Conservation (phyloP, 768 basidiomycete species). For the Trametes cinnabarina region DNA sequence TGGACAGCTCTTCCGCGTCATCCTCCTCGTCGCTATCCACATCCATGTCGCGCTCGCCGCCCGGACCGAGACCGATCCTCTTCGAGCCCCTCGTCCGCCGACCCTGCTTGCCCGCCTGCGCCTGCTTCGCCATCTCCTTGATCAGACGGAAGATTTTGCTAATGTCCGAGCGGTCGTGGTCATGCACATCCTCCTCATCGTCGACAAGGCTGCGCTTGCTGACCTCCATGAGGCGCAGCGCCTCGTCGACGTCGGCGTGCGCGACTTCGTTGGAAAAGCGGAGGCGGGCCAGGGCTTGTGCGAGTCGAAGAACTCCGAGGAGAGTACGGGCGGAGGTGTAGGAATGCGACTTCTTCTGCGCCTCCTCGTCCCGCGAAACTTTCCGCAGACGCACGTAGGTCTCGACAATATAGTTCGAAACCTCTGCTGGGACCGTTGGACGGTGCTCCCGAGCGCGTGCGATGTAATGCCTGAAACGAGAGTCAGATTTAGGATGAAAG, state of each 20-base stretch:
- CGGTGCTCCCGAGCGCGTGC: constrained; percentile 85
- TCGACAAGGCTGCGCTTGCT: constrained; percentile 90
- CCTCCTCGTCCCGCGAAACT: constrained; percentile 86
- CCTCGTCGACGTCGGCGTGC: constrained; percentile 91
- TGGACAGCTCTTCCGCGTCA: constrained; percentile 64
- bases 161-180: constrained; percentile 69
- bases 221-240: constrained; percentile 93
- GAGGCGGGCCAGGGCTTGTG: constrained; percentile 92
- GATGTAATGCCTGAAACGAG: constrained; percentile 78
- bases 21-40: constrained; percentile 50
- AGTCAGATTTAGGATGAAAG: too few species aligned
- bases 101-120: constrained; percentile 32
- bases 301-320: constrained; percentile 88
- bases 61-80: constrained; percentile 67
- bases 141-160: constrained; percentile 90
- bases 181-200: constrained; percentile 63
- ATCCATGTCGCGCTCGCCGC: constrained; percentile 66
- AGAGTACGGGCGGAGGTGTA: constrained; percentile 97
- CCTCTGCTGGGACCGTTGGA: constrained; percentile 83
- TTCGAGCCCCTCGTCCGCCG: constrained; percentile 44
- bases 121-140: constrained; percentile 68
- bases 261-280: constrained; percentile 81
- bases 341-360: constrained; percentile 82
- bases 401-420: constrained; percentile 92
- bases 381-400: constrained; percentile 96